Base-by-base conservation (phyloP, 2,329 filamentous ascomycete genomes). In the Alternaria sp. region DNA sequence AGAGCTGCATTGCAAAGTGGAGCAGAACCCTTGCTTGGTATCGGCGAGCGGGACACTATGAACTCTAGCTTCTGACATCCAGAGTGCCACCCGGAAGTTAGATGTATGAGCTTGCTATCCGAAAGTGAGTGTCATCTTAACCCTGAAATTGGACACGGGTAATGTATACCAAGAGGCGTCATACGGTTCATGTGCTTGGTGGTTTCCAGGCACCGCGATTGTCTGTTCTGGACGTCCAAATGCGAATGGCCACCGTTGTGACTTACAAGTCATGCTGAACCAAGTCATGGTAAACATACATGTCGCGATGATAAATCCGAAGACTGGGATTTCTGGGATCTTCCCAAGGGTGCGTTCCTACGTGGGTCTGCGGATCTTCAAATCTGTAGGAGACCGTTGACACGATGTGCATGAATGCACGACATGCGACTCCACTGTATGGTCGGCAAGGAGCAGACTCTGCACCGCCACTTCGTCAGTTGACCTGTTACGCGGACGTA, bases 281-380 rank as follows among this genome's bases (percentile, higher is more conserved):
- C 18, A 28, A 59, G 50, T 18, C 11, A 45, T 30, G 25, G 25
- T 41, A 10, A 30, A 54, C 16, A 48, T 32, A 41, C 20, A 53
- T 38, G 30, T 48, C 34, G 56, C 43, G 18, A 55, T 28, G 20
- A 38, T 32, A 30, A 53, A 4, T 40, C 52, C 45, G 38, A 44
- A 2, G 25, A 52, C 32, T 57, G 20, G 25, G 38, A 51, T 32
- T 8, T 27, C n/a, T 18, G 27, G 4, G 54, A 61, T 49, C 25
- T 32, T 49, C 43, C 20, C 59, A 25, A 44, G 30, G 36, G 50
- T 52, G 5, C 12, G 25, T 38, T 32, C 28, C 49, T 34, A 6
- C 34, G 28, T 25, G 54, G 59, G 28, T 25, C 54, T 20, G 59
- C 54, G 34, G 59, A 61, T 61, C 49, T 58, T 61, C 54, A 32